phyloP scores from a whole-genome alignment of 106 monocot species.

The Dioscorea zingiberensis region DNA sequence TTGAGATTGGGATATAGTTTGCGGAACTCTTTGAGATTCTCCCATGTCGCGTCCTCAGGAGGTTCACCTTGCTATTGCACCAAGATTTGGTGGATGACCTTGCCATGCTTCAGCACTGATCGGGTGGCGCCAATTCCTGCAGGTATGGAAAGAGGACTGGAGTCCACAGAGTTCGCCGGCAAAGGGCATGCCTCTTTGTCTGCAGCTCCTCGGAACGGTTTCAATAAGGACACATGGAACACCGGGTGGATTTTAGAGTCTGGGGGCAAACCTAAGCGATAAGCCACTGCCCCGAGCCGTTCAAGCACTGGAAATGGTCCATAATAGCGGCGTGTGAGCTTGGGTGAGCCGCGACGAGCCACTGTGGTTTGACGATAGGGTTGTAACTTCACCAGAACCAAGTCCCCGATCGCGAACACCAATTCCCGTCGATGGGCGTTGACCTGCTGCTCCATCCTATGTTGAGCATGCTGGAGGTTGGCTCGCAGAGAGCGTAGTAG shows the following conservation, averaged over 20 bases:
- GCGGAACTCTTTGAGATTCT: background rate
- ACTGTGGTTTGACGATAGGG: background rate
- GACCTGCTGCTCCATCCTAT: slow-evolving; percentile 1
- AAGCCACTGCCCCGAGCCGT: background rate
- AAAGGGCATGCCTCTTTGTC: no score
- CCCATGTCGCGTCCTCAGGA: background rate
- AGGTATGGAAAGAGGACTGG: background rate
- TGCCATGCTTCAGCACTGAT: background rate
- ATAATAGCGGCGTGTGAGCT: background rate
- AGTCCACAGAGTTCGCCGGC: no score
- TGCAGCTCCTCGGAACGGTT: background rate
- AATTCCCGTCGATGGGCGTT: no score
- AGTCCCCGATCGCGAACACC: background rate
- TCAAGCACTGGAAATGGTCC: slow-evolving; percentile 6
- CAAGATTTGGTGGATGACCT: background rate
- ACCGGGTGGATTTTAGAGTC: background rate
- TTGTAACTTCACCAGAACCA: background rate
- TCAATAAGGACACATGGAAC: no score
- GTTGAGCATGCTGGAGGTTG: background rate
- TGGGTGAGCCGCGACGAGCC: background rate
- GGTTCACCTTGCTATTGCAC: background rate
- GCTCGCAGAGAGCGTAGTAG: background rate
- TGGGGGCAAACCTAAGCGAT: background rate
- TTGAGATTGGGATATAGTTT: background rate
- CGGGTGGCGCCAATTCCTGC: background rate